These are phyloP conservation scores for Striga asiatica DNA, from an alignment of 257 asterid genomes.

Conservation along the genomic window DNA sequence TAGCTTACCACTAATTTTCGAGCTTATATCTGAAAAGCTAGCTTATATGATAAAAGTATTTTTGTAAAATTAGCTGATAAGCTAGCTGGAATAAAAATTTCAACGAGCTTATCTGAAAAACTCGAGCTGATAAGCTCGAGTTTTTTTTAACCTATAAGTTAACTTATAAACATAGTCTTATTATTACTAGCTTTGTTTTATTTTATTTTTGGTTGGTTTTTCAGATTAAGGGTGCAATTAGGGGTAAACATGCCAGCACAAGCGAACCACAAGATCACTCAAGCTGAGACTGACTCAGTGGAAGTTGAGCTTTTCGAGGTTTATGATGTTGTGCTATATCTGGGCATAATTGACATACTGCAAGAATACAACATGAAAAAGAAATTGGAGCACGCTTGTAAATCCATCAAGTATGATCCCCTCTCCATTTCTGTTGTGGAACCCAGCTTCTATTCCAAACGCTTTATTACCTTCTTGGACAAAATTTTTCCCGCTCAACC, in stretches of 20 bases:
- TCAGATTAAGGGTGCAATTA: slow-evolving; percentile 86
- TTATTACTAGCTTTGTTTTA: too few species aligned
- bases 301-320: slow-evolving; percentile 83
- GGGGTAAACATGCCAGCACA: slow-evolving; percentile 99
- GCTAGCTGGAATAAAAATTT: too few species aligned
- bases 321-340: slow-evolving; percentile 82
- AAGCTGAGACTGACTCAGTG: slow-evolving; percentile 37
- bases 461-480: slow-evolving; percentile 56
- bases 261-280: slow-evolving; percentile 57
- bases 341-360: slow-evolving; percentile 78
- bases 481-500: slow-evolving; percentile 49
- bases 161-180: too few species aligned
- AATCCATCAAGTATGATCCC: slow-evolving; percentile 64
- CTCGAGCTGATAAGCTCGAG: too few species aligned
- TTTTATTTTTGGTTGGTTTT: too few species aligned
- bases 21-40: too few species aligned
- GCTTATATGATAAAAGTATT: too few species aligned
- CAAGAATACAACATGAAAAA: slow-evolving; percentile 81
- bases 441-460: slow-evolving; percentile 62
- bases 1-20: too few species aligned
- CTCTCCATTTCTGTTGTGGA: slow-evolving; percentile 60
- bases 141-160: too few species aligned
- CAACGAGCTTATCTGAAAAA: too few species aligned
- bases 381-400: slow-evolving; percentile 60
- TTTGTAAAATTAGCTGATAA: too few species aligned